Evolutionary conservation across 495 filamentous ascomycete species (phyloP).

Genomic region (Aspergillus saccharolyticus): DNA sequence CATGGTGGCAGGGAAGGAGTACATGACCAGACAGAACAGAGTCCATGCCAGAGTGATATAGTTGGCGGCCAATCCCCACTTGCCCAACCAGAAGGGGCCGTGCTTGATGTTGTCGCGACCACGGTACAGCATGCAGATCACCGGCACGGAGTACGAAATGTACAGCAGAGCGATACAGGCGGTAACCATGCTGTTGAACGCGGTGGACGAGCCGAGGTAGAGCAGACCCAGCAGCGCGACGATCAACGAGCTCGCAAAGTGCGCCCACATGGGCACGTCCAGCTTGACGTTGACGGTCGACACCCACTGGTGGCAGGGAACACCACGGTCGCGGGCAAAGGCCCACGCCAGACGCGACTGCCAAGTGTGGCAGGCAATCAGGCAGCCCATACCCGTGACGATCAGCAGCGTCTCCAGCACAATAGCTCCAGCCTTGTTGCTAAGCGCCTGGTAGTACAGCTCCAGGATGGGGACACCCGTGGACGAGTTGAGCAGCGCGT

Average conservation of each 20-base stretch:
- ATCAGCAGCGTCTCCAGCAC: constrained; percentile 51
- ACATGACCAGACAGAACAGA: constrained; percentile 50
- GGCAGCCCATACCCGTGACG: constrained; percentile 51
- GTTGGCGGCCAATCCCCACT: constrained; percentile 41
- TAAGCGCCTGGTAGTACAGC: constrained; percentile 52
- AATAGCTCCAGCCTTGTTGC: constrained; percentile 49
- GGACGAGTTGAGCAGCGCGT: constrained; percentile 37
- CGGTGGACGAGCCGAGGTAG: constrained; percentile 49
- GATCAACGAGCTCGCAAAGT: constrained; percentile 44
- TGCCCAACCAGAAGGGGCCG: constrained; percentile 42
- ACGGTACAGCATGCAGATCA: constrained; percentile 41
- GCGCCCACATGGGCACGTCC: constrained; percentile 51
- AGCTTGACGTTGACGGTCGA: constrained; percentile 44
- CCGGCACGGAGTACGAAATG: constrained; percentile 48
- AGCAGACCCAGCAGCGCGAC: constrained; percentile 48
- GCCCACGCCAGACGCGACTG: constrained; percentile 57
- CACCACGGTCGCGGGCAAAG: constrained; percentile 54
- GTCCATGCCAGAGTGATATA: constrained; percentile 47
- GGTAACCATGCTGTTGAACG: constrained; percentile 54
- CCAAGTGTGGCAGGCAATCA: constrained; percentile 53
- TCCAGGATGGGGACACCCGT: constrained; percentile 55
- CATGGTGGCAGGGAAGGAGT: constrained; percentile 35
- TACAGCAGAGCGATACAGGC: constrained; percentile 49
- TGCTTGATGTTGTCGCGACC: constrained; percentile 49
- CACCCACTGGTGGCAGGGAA: constrained; percentile 46